These are phyloP conservation scores for Candida adriatica DNA, from an alignment of 805 yeast genomes.

Conservation along the genomic window DNA sequence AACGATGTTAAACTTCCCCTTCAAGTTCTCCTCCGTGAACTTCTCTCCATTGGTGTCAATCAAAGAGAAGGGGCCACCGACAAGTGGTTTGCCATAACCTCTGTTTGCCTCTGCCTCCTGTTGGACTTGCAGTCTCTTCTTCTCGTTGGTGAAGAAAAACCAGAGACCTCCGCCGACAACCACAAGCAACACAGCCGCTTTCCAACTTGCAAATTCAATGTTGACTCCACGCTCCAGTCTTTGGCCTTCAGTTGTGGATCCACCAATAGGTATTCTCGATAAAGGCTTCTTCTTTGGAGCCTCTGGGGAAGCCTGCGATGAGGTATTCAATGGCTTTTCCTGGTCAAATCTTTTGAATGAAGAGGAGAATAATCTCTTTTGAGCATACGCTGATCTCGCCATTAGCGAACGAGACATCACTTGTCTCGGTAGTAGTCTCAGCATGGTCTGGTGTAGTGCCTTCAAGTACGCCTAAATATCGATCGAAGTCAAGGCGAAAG, in stretches of 20 bases:
- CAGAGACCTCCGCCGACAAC: slow-evolving; percentile 68
- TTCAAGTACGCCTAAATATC: no score
- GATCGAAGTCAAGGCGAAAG: no score
- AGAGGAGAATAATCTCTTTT: slow-evolving; percentile 11
- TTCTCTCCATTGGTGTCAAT: slow-evolving; percentile 61
- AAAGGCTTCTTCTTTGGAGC: slow-evolving; percentile 45
- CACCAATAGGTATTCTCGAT: slow-evolving; percentile 77
- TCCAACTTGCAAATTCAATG: slow-evolving; percentile 80
- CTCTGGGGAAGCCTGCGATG: slow-evolving; percentile 2
- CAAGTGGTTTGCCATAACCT: slow-evolving; percentile 85
- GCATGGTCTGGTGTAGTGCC: slow-evolving; percentile 7
- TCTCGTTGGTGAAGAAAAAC: slow-evolving; percentile 67
- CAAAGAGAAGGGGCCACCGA: slow-evolving; percentile 85
- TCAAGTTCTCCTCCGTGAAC: slow-evolving; percentile 73
- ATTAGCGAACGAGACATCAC: not conserved
- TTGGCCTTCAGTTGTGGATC: slow-evolving; percentile 28
- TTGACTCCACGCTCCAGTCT: slow-evolving; percentile 33
- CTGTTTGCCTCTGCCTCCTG: slow-evolving; percentile 79
- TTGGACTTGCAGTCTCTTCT: slow-evolving; percentile 64
- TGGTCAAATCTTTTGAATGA: slow-evolving; percentile 15
- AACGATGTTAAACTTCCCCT: slow-evolving; percentile 75
- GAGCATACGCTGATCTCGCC: not conserved
- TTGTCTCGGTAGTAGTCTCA: slow-evolving; percentile 9
- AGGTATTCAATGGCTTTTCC: slow-evolving; percentile 4
- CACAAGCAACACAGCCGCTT: slow-evolving; percentile 62